Percentiles rank a stretch among this genome's conserved stretches.
phyloP scores from a whole-genome alignment of 805 yeast species.

The Teunomyces kruisii region DNA sequence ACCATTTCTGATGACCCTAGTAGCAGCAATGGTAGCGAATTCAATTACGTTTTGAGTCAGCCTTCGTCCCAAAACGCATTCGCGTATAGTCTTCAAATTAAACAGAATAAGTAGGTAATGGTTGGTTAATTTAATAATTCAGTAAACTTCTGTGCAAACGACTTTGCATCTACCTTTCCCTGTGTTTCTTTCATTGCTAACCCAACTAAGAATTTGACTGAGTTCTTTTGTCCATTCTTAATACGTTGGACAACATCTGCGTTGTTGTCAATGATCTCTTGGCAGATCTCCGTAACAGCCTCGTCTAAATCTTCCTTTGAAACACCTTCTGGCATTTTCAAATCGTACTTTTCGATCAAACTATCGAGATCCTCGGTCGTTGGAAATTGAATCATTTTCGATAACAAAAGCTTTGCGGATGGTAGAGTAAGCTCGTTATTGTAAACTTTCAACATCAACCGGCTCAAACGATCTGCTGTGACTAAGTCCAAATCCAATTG shows the following conservation, averaged over 20 bases:
- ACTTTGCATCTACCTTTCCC: conserved; percentile 52
- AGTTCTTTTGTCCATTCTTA: conserved; percentile 56
- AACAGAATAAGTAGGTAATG: conserved; percentile 4
- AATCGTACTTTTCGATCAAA: conserved; percentile 55
- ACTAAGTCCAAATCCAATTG: conserved; percentile 27
- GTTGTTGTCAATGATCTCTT: conserved; percentile 43
- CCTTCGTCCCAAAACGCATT: conserved; percentile 6
- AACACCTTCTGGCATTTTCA: conserved; percentile 31
- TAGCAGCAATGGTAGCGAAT: neutral
- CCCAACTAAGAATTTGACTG: conserved; percentile 80
- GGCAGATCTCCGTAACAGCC: conserved; percentile 44
- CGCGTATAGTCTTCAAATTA: conserved; percentile 15
- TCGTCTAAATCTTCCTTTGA: conserved; percentile 32
- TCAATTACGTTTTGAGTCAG: neutral
- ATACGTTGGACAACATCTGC: conserved; percentile 59
- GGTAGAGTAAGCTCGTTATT: conserved; percentile 54
- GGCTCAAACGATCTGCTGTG: conserved; percentile 48
- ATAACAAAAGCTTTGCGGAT: conserved; percentile 64
- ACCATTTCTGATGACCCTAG: neutral
- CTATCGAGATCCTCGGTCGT: conserved; percentile 27
- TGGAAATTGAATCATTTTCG: conserved; percentile 56
- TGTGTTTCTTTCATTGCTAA: conserved; percentile 77
- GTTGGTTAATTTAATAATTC: conserved; percentile 14
- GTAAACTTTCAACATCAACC: conserved; percentile 53
- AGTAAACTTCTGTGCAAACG: conserved; percentile 25